A percentile compares a stretch with the other conserved stretches of the same genome.
Conservation (phyloP, 2,329 filamentous ascomycete genomes). For the Shiraia bambusicola region DNA sequence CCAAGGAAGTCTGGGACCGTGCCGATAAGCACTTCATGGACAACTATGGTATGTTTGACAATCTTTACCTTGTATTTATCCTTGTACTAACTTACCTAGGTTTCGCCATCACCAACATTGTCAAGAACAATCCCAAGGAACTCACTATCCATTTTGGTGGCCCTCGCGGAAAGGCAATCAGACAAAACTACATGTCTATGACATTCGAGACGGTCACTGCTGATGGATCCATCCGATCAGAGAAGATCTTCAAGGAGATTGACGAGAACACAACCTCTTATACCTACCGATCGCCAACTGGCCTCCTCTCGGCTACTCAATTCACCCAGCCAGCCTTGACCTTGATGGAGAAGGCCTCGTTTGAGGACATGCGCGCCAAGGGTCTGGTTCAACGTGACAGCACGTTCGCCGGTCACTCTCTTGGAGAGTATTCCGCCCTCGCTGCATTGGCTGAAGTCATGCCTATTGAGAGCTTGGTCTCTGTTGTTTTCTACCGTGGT, state of each 20-base stretch:
- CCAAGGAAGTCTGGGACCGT: slow-evolving; percentile 87
- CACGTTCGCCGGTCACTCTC: slow-evolving; percentile 95
- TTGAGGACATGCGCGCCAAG: slow-evolving; percentile 98
- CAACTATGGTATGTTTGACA: slow-evolving; percentile 77
- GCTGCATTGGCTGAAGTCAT: slow-evolving; percentile 96
- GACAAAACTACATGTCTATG: slow-evolving; percentile 99
- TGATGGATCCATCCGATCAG: slow-evolving; percentile 92
- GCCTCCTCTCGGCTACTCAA: slow-evolving; percentile 92
- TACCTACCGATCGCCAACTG: slow-evolving; percentile 93
- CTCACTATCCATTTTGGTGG: slow-evolving; percentile 98
- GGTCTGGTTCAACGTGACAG: slow-evolving; percentile 93
- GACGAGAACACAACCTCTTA: slow-evolving; percentile 90
- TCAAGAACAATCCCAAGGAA: slow-evolving; percentile 99
- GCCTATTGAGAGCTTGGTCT: slow-evolving; percentile 98
- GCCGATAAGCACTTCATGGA: slow-evolving; percentile 98
- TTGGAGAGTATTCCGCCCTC: slow-evolving; percentile 96
- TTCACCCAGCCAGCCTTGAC: slow-evolving; percentile 98
- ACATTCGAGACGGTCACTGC: slow-evolving; percentile 96
- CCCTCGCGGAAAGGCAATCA: slow-evolving; percentile 92
- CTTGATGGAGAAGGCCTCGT: slow-evolving; percentile 99
- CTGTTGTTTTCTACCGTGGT: slow-evolving; percentile 98
- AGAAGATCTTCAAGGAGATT: slow-evolving; percentile 99
- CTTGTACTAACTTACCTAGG: slow-evolving; percentile 51
- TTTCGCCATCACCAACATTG: slow-evolving; percentile 97
- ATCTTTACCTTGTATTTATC: slow-evolving; percentile 5